A percentile compares a stretch with the other conserved stretches of the same genome.
These are phyloP conservation scores for Colletotrichum nymphaeae DNA, from an alignment of 2,329 filamentous ascomycete species.

Conservation along the genomic window DNA sequence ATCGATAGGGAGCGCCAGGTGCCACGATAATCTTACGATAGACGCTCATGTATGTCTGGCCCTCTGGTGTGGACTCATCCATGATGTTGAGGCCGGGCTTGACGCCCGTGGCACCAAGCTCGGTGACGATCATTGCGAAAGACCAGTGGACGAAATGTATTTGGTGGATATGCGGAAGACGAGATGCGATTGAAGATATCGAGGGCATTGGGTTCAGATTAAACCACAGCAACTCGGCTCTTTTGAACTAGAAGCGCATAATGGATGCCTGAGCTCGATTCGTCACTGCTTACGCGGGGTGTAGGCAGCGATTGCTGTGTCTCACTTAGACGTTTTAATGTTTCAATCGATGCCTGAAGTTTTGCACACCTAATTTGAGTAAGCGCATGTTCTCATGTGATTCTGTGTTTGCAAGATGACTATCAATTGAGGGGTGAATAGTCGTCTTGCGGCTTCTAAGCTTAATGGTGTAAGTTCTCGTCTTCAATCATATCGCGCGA, in stretches of 20 bases:
- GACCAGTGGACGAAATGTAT: neutral
- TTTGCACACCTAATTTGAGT: neutral
- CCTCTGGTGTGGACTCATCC: constrained; percentile 37
- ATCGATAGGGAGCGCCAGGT: constrained; percentile 36
- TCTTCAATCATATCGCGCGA: neutral
- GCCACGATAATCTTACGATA: constrained; percentile 31
- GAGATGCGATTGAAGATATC: neutral
- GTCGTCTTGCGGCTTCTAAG: neutral
- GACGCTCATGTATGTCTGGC: constrained; percentile 28
- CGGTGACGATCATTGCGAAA: constrained; percentile 35
- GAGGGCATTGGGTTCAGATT: neutral
- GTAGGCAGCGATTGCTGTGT: neutral
- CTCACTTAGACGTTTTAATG: no score
- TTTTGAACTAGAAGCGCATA: neutral
- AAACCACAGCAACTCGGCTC: neutral
- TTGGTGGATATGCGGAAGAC: no score
- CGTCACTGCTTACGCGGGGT: constrained; percentile 3
- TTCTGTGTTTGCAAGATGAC: neutral
- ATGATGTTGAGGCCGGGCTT: constrained; percentile 37
- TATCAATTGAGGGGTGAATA: neutral
- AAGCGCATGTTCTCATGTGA: neutral
- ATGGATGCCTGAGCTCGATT: neutral
- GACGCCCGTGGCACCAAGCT: constrained; percentile 38
- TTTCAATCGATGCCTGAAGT: neutral
- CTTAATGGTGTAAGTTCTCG: neutral